Conservation (phyloP, 805 yeast genomes). For the Metschnikowia picachoensis region DNA sequence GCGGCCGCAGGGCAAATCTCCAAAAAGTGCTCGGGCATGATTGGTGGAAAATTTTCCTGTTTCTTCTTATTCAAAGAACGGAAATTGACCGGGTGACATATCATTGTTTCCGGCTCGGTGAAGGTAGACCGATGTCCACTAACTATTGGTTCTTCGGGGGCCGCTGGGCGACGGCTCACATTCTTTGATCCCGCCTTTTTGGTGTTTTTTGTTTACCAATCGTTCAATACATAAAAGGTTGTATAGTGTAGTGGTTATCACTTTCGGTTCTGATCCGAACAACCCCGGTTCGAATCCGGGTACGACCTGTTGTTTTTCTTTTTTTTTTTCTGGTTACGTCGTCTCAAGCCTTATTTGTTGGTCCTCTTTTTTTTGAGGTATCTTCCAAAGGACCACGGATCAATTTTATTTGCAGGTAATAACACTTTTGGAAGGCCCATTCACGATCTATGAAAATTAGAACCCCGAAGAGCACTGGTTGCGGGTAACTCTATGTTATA, state of each 20-base stretch:
- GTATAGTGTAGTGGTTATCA: constrained; percentile 80
- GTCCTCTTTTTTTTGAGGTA: not conserved
- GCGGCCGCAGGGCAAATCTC: no score
- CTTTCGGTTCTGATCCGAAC: constrained; percentile 78
- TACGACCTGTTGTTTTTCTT: constrained; percentile 47
- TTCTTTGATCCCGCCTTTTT: no score
- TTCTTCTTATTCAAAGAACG: no score
- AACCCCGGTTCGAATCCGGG: constrained; percentile 88
- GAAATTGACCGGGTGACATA: no score
- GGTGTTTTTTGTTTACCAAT: no score
- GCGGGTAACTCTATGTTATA: constrained; percentile 11
- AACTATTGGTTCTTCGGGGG: no score
- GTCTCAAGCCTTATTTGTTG: not conserved
- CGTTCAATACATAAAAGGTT: constrained; percentile 20
- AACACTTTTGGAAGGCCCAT: not conserved
- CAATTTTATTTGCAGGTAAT: not conserved
- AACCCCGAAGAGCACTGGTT: not conserved
- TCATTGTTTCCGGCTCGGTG: no score
- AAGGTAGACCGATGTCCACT: no score
- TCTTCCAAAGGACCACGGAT: not conserved
- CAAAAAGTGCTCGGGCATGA: no score
- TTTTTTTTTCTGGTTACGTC: constrained; percentile 1
- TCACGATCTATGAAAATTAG: not conserved
- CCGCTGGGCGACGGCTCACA: no score
- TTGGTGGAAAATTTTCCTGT: no score